phyloP scores from a whole-genome alignment of 2,329 filamentous ascomycete genomes.

The Alternaria dauci region DNA sequence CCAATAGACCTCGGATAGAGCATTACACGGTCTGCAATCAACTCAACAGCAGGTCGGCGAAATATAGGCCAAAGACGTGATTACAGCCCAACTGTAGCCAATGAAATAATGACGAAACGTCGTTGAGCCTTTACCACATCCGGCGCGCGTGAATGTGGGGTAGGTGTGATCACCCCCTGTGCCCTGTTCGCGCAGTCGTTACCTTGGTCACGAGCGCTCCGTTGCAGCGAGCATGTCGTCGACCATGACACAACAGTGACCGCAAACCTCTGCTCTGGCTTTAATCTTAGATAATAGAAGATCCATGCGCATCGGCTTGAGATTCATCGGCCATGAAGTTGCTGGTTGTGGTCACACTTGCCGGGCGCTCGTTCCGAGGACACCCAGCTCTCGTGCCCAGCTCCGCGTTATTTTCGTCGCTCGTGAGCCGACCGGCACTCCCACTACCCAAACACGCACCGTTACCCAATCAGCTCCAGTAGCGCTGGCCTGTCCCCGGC shows the following conservation, averaged over 20 bases:
- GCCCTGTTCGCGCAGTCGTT: slow-evolving; percentile 6
- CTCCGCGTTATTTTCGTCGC: slow-evolving; percentile 44
- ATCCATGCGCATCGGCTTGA: slow-evolving; percentile 19
- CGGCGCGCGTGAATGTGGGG: slow-evolving; percentile 25
- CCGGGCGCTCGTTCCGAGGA: slow-evolving; percentile 32
- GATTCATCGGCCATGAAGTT: slow-evolving; percentile 19
- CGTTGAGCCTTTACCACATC: slow-evolving; percentile 30
- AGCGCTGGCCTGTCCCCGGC: slow-evolving; percentile 34
- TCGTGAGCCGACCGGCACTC: slow-evolving; percentile 33
- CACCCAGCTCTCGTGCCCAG: slow-evolving; percentile 27
- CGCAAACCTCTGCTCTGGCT: slow-evolving; percentile 4
- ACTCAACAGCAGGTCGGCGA: slow-evolving; percentile 7
- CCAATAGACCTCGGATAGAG: not conserved
- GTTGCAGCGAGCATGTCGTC: not conserved
- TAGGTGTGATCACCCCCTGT: slow-evolving; percentile 9
- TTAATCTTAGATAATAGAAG: not conserved
- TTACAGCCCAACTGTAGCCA: slow-evolving; percentile 13
- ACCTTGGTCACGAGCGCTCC: slow-evolving; percentile 21
- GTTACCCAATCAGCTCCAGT: slow-evolving; percentile 36
- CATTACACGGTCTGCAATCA: not conserved
- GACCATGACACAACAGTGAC: slow-evolving; percentile 24
- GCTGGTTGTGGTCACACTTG: slow-evolving; percentile 19
- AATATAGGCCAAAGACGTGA: slow-evolving; percentile 8
- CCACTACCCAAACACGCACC: slow-evolving; percentile 21
- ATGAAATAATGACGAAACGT: slow-evolving; percentile 29